These are phyloP conservation scores for Lasiodiplodia theobromae DNA, from an alignment of 2,329 filamentous ascomycete species.

Conservation along the genomic window DNA sequence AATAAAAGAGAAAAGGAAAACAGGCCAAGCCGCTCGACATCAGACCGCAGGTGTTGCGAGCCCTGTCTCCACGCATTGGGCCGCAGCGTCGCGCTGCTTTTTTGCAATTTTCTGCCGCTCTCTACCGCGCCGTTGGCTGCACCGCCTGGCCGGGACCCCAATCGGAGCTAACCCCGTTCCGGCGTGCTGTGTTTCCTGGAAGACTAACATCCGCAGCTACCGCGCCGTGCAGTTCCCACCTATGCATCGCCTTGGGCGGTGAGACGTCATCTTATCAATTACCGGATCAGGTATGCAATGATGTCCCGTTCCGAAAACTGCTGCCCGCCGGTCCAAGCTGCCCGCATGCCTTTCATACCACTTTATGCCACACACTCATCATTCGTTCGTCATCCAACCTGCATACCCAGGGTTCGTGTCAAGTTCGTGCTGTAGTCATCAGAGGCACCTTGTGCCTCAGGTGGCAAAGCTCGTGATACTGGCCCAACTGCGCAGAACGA, in stretches of 20 bases:
- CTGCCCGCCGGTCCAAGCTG: background rate
- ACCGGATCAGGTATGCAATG: constrained; percentile 2
- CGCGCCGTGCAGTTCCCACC: background rate
- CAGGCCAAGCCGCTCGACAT: background rate
- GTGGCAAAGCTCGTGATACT: background rate
- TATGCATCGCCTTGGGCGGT: constrained; percentile 10
- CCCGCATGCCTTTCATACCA: constrained; percentile 16
- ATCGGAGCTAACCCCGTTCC: constrained; percentile 4
- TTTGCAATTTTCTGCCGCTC: too few relatives aligned
- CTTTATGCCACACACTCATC: background rate
- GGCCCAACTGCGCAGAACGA: background rate
- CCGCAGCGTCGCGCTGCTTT: background rate
- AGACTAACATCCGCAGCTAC: background rate
- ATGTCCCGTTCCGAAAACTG: constrained; percentile 17
- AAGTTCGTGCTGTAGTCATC: background rate
- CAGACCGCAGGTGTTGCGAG: constrained; percentile 3
- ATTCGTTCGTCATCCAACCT: constrained; percentile 9
- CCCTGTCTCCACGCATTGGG: background rate
- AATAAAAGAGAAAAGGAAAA: background rate
- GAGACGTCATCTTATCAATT: constrained; percentile 21
- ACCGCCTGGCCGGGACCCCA: background rate
- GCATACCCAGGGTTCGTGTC: background rate
- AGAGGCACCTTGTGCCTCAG: constrained; percentile 6
- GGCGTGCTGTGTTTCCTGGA: background rate
- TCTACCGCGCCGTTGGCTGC: background rate